Percentiles rank a stretch among this genome's conserved stretches.
These are phyloP conservation scores for Fusarium guadeloupense DNA, from an alignment of 2,329 filamentous ascomycete genomes.

Conservation along the genomic window DNA sequence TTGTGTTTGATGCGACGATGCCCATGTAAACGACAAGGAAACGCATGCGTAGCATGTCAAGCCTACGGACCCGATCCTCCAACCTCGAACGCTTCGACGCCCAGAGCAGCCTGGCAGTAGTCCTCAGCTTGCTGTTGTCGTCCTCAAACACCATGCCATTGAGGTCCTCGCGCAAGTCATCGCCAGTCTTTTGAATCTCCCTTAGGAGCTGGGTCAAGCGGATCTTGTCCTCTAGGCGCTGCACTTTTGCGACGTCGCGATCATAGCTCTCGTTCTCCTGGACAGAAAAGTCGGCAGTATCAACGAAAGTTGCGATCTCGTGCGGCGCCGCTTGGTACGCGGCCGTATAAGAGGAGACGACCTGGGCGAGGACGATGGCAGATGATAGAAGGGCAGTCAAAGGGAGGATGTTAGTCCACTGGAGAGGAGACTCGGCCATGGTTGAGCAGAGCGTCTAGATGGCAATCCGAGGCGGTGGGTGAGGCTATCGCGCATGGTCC, in stretches of 20 bases:
- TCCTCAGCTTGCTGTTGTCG: constrained; percentile 54
- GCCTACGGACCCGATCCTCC: constrained; percentile 65
- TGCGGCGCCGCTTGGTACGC: constrained; percentile 67
- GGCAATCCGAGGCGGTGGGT: constrained; percentile 39
- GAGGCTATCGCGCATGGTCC: constrained; percentile 45
- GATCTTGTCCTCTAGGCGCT: constrained; percentile 69
- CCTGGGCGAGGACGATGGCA: constrained; percentile 63
- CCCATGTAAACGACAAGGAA: constrained; percentile 73
- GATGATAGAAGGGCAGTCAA: constrained; percentile 67
- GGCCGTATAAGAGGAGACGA: constrained; percentile 60
- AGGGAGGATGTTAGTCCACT: constrained; percentile 67
- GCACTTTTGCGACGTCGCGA: constrained; percentile 65
- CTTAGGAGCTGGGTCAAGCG: constrained; percentile 66
- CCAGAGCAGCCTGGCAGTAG: constrained; percentile 65
- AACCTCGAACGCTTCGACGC: constrained; percentile 62
- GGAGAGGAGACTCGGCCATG: constrained; percentile 62
- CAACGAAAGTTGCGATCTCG: constrained; percentile 66
- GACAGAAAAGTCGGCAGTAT: constrained; percentile 69
- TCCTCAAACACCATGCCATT: constrained; percentile 61
- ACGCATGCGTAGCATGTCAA: constrained; percentile 71
- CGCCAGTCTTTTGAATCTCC: constrained; percentile 69
- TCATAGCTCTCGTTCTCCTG: constrained; percentile 73
- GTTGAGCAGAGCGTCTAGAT: constrained; percentile 45
- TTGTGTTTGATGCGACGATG: constrained; percentile 55
- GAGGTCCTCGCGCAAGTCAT: constrained; percentile 69